Evolutionary conservation across 805 yeast genomes (phyloP).

Genomic region (Pichia occidentalis): DNA sequence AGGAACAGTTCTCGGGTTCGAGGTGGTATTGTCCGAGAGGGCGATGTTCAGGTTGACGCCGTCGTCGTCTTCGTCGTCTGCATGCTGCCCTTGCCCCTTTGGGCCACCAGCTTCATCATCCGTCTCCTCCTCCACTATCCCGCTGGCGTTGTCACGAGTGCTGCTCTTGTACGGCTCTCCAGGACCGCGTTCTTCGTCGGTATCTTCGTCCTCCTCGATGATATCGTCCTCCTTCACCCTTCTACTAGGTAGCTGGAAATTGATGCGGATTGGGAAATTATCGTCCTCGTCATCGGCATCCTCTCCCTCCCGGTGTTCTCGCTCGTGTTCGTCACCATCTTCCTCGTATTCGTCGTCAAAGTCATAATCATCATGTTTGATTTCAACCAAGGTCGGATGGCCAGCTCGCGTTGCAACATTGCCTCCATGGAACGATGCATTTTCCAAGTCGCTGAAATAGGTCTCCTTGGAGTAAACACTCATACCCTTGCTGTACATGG

Average conservation of each 20-base stretch:
- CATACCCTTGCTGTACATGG: slow-evolving; percentile 19
- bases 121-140: neutral
- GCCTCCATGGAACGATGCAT: slow-evolving; percentile 30
- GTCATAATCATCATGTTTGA: slow-evolving; percentile 25
- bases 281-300: slow-evolving; percentile 1
- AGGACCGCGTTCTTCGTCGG: slow-evolving; percentile 10
- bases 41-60: slow-evolving; percentile 4
- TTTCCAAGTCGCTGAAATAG: slow-evolving; percentile 28
- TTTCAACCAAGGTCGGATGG: slow-evolving; percentile 22
- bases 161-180: slow-evolving; percentile 9
- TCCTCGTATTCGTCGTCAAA: slow-evolving; percentile 13
- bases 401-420: slow-evolving; percentile 26
- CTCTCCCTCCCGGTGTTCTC: neutral
- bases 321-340: neutral
- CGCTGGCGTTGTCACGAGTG: neutral
- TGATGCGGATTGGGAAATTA: slow-evolving; percentile 11
- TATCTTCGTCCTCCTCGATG: slow-evolving; percentile 21
- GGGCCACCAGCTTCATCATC: neutral
- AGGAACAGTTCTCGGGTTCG: slow-evolving; percentile 2
- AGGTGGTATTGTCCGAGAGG: neutral
- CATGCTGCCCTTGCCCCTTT: neutral
- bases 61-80: neutral
- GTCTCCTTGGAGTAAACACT: slow-evolving; percentile 30
- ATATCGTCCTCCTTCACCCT: slow-evolving; percentile 19
- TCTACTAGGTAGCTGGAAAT: slow-evolving; percentile 1